Conservation (phyloP, 2,329 filamentous ascomycete genomes). For the Aureobasidium vineae region DNA sequence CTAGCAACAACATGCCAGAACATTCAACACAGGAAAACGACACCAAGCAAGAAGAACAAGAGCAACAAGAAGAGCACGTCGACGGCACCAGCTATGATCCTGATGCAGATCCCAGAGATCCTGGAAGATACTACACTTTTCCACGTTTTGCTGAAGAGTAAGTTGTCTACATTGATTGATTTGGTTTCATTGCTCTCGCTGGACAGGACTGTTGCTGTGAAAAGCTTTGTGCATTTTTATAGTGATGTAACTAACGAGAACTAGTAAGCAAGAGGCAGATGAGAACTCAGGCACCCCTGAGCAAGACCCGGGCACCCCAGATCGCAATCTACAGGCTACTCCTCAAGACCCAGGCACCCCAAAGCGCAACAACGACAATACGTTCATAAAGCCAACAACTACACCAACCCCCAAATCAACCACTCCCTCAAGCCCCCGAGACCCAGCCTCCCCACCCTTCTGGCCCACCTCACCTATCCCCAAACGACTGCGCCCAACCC, state of each 20-base stretch:
- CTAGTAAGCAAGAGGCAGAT: not conserved
- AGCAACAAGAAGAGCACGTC: not conserved
- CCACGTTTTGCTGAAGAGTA: constrained; percentile 10
- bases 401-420: not conserved
- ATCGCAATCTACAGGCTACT: not conserved
- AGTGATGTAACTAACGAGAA: not conserved
- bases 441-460: constrained; percentile 1
- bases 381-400: not conserved
- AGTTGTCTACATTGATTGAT: not conserved
- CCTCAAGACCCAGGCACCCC: not conserved
- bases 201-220: not conserved
- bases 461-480: not conserved
- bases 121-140: constrained; percentile 21
- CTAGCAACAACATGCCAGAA: not conserved
- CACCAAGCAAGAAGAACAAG: not conserved
- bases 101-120: constrained; percentile 17
- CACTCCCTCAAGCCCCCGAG: not conserved
- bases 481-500: not conserved
- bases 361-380: not conserved
- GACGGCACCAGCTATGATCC: constrained; percentile 5
- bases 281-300: not conserved
- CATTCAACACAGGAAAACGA: not conserved
- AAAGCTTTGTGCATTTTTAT: not conserved
- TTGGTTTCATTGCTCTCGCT: not conserved
- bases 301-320: not conserved